Evolutionary conservation across 176 grass and related monocot genomes (phyloP), one percentile per base, ranked within the genome.

Genomic region (Leersia perrieri): DNA sequence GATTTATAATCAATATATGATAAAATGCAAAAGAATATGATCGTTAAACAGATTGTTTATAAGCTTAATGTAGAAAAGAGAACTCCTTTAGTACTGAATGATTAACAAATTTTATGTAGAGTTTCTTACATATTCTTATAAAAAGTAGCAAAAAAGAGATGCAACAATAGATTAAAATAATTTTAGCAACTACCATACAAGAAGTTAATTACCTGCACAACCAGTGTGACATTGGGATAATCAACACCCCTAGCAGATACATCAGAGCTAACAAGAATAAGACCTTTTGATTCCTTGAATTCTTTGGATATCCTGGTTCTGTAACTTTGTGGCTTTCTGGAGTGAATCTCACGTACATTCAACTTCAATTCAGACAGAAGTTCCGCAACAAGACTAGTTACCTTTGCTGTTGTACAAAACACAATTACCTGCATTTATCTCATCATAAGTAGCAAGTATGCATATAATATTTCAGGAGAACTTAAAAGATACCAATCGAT

Each of bases 151-250:
- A 68, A 3, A 51, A 26, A 27, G 23, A 47, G 34, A 32, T 70
- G 55, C 18, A 66, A 66, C 9, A 60, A 11, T 20, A 74, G 62
- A 84, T 73, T n/a, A n/a, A 77, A 83, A 28, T n/a, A 7, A 32
- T 30, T 30, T 45, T 23, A 77, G 26, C 13, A 71, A 41, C n/a
- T 66, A 62, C 3, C 18, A 1, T 35, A 60, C 22, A 84, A 67
- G 31, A 80, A 65, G 57, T 72, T 71, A 20, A 26, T 76, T 92
- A 97, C 95, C 95, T 98, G 95, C 72, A 98, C 64, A 81, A 98
- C 95, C 70, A 98, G 90, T 63, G 95, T 98, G 62, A 98, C 95
- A 87, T 98, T 90, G 10, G 95, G 95, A 84, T 98, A 98, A 95
- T 98, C 95, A 76, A 98, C 90, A 49, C 95, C 95, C 61, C 95